Evolutionary conservation across 371 early-diverging fungal species (phyloP), one percentile per base, ranked within the genome.

Genomic region (Mucor mucedo): DNA sequence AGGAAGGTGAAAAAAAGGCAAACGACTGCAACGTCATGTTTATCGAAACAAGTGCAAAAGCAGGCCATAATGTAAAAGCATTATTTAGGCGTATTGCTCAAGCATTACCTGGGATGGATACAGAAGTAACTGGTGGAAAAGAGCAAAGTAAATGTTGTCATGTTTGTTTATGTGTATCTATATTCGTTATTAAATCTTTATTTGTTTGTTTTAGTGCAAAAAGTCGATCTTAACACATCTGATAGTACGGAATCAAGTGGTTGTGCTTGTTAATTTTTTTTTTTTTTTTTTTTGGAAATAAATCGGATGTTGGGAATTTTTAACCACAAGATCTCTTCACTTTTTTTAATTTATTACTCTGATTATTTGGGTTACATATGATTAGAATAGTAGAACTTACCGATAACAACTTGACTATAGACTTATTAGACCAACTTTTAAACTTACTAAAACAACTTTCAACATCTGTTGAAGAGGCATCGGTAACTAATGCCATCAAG

Each of bases 11-110:
- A 76, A 90, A 92, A 81, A 93, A 91, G 70, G 94, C 97, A 29
- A 90, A 89, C 64, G 96, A 96, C 60, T 87, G 89, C 68, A 91
- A 91, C 63, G 93, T 93, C 45, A 89, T 98, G 91, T 98, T 95
- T 77, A 94, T 97, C 68, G 98, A 98, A 74, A 97, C 97, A 16
- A 89, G 90, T 60, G 98, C 98, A 52, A 98, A 98, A 77, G 93
- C 95, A 7, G 97, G 96, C 10, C 92, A 95, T 77, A 98, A 98
- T 73, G 96, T 76, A 62, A 95, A 97, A 82, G 85, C 91, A 0
- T 83, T 97, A 55, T 97, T 97, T 76, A 88, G 91, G 63, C 93
- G 93, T 75, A 95, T 97, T 76, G 96, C 96, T 5, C 93, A 93
- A 73, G 91, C 95, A 16, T 80, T 97, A 35, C 96, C 98, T 9